Percentiles rank a stretch among this genome's conserved stretches.
phyloP scores from a whole-genome alignment of 2,329 filamentous ascomycete genomes.

The Bipolaris gigantea region DNA sequence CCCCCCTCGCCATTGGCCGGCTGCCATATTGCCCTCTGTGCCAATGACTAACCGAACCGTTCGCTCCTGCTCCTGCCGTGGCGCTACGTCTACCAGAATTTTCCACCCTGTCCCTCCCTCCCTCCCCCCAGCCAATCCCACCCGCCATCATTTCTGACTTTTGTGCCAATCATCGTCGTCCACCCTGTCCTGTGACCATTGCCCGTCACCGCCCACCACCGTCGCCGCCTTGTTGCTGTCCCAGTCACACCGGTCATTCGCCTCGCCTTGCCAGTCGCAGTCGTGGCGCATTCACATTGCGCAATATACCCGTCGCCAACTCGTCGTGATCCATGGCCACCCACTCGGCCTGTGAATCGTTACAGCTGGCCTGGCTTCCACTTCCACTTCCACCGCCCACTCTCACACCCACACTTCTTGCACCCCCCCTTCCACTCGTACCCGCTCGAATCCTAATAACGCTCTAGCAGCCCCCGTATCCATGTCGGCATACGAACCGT shows the following conservation, averaged over 20 bases:
- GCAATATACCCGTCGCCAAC: slow-evolving; percentile 21
- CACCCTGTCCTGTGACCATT: slow-evolving; percentile 27
- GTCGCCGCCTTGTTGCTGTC: slow-evolving; percentile 11
- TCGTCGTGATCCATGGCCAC: slow-evolving; percentile 1
- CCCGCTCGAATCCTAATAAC: slow-evolving; percentile 21
- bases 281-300: slow-evolving; percentile 34
- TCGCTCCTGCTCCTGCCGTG: slow-evolving; percentile 27
- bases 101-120: slow-evolving; percentile 33
- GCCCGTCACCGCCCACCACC: slow-evolving; percentile 23
- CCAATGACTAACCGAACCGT: slow-evolving; percentile 34
- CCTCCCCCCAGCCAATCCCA: slow-evolving; percentile 35
- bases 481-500: slow-evolving; percentile 23
- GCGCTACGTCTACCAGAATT: slow-evolving; percentile 33
- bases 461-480: slow-evolving; percentile 22
- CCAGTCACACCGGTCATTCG: slow-evolving; percentile 17
- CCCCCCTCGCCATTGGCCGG: slow-evolving; percentile 28
- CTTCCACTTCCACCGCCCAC: slow-evolving; percentile 13
- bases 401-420: slow-evolving; percentile 5
- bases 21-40: slow-evolving; percentile 30
- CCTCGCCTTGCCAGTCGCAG: slow-evolving; percentile 19
- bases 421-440: slow-evolving; percentile 23
- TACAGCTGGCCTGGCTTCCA: slow-evolving; percentile 5
- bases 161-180: slow-evolving; percentile 36
- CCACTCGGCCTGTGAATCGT: neutral
- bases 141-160: slow-evolving; percentile 34